These are phyloP conservation scores for Clitoria ternatea DNA, from an alignment of 306 rosid species.

Conservation along the genomic window DNA sequence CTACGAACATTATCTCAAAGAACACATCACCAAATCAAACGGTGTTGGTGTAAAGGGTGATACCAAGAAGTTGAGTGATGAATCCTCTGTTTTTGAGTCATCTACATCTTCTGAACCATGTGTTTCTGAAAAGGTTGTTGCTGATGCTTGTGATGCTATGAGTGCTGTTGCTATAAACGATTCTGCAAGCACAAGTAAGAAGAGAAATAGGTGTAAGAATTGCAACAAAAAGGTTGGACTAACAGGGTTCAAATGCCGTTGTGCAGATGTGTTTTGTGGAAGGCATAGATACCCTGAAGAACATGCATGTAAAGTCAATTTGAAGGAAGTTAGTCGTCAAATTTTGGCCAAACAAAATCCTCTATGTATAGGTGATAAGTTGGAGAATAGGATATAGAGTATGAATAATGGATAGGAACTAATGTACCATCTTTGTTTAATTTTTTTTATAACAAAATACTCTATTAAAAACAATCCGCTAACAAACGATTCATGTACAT, in stretches of 20 bases:
- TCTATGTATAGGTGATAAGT: background rate
- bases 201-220: slow-evolving; percentile 14
- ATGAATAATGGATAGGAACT: too few relatives aligned
- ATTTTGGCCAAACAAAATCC: background rate
- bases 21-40: background rate
- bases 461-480: too few relatives aligned
- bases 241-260: slow-evolving; percentile 27
- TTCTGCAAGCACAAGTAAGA: background rate
- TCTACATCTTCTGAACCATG: too few relatives aligned
- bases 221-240: slow-evolving; percentile 34
- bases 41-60: background rate
- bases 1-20: slow-evolving; percentile 9
- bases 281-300: slow-evolving; percentile 24
- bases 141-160: background rate
- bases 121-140: too few relatives aligned
- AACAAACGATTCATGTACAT: too few relatives aligned
- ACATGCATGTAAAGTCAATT: slow-evolving; percentile 18
- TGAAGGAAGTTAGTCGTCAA: slow-evolving; percentile 9
- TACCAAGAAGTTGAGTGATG: background rate
- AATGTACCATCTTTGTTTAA: too few relatives aligned
- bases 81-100: background rate
- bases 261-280: slow-evolving; percentile 31
- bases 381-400: background rate
- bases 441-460: too few relatives aligned
- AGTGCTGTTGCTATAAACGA: too few relatives aligned